A percentile compares a stretch with the other conserved stretches of the same genome.
phyloP scores from a whole-genome alignment of 495 filamentous ascomycete genomes.

The Neurospora sp. region DNA sequence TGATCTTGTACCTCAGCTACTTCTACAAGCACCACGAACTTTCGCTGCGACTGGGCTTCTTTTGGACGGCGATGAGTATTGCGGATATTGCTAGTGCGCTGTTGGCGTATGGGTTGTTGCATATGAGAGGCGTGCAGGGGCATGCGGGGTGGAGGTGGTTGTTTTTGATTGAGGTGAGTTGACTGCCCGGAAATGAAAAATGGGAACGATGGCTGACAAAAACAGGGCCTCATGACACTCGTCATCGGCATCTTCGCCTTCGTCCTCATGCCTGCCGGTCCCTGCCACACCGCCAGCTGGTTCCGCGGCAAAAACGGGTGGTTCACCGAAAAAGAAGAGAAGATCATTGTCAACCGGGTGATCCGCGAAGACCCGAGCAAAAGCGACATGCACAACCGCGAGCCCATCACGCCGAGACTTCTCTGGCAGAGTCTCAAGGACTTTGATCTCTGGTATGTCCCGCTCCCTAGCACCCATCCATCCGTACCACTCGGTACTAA shows the following conservation, averaged over 20 bases:
- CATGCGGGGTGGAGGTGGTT: slow-evolving; percentile 55
- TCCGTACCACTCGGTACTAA: background rate
- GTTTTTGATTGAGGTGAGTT: slow-evolving; percentile 21
- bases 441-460: slow-evolving; percentile 56
- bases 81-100: slow-evolving; percentile 60
- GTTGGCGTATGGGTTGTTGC: slow-evolving; percentile 62
- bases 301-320: slow-evolving; percentile 64
- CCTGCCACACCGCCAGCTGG: slow-evolving; percentile 57
- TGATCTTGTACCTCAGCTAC: slow-evolving; percentile 61
- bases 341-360: slow-evolving; percentile 64
- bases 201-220: no score
- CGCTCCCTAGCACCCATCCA: no score
- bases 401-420: slow-evolving; percentile 50
- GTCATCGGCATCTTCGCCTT: slow-evolving; percentile 55
- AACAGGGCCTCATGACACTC: slow-evolving; percentile 43
- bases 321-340: slow-evolving; percentile 57
- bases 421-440: slow-evolving; percentile 56
- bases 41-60: slow-evolving; percentile 36
- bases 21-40: slow-evolving; percentile 59
- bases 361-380: slow-evolving; percentile 64
- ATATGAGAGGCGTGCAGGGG: slow-evolving; percentile 49
- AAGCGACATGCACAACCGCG: slow-evolving; percentile 49
- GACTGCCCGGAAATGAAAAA: no score
- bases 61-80: slow-evolving; percentile 57
- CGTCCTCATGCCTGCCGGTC: slow-evolving; percentile 61